These are phyloP conservation scores for Diplodia sapinea DNA, from an alignment of 2,329 filamentous ascomycete species.

Conservation along the genomic window DNA sequence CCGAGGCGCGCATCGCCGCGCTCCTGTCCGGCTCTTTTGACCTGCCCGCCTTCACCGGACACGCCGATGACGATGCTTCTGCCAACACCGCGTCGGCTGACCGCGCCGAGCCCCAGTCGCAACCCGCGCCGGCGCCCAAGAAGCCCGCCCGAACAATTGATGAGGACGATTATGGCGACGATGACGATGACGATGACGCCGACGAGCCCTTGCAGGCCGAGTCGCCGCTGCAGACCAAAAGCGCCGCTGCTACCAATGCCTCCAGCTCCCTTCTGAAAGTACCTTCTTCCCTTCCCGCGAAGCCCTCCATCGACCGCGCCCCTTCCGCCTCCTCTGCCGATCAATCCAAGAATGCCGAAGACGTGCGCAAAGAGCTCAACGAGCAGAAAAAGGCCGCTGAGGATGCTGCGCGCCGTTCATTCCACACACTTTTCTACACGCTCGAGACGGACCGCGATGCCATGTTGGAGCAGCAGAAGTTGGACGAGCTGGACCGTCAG, in stretches of 20 bases:
- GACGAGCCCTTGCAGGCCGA: conserved; percentile 42
- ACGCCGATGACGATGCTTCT: conserved; percentile 27
- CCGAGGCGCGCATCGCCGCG: conserved; percentile 75
- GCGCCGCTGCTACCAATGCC: conserved; percentile 60
- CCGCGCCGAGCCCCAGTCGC: conserved; percentile 52
- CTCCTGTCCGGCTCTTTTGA: conserved; percentile 65
- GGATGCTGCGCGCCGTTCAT: conserved; percentile 85
- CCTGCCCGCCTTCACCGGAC: conserved; percentile 7
- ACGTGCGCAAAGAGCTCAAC: conserved; percentile 91
- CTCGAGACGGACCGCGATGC: conserved; percentile 93
- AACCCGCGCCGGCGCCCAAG: conserved; percentile 64
- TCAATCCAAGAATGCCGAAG: conserved; percentile 75
- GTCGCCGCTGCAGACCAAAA: conserved; percentile 58
- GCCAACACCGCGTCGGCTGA: conserved; percentile 39
- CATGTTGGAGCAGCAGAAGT: conserved; percentile 95
- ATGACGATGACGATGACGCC: conserved; percentile 66
- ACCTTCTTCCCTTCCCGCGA: conserved; percentile 69
- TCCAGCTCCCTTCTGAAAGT: conserved; percentile 65
- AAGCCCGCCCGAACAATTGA: conserved; percentile 78
- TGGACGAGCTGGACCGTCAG: conserved; percentile 95
- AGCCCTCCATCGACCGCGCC: conserved; percentile 63
- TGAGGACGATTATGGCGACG: conserved; percentile 85
- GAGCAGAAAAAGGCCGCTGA: conserved; percentile 90
- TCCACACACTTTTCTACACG: conserved; percentile 93
- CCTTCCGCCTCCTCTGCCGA: conserved; percentile 58